These are phyloP conservation scores for Echeveria elegans DNA, from an alignment of 164 flowering plant genomes.

Conservation along the genomic window DNA sequence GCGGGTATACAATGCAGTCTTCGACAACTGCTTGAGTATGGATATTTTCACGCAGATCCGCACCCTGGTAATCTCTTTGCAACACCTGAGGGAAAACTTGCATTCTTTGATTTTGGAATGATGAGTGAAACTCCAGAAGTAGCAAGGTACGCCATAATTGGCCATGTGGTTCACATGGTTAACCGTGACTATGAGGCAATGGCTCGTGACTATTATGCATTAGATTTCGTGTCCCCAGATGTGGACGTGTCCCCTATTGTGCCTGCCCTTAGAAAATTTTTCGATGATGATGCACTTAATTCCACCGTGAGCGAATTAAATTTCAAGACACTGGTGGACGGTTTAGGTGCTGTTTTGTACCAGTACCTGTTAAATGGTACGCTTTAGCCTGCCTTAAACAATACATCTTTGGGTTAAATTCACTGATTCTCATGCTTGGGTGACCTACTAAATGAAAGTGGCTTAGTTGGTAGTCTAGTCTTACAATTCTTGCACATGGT, in stretches of 20 bases:
- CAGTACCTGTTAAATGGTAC: constrained; percentile 90
- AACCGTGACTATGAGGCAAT: constrained; percentile 98
- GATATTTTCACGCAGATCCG: constrained; percentile 98
- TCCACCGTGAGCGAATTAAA: constrained; percentile 89
- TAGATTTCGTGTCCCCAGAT: constrained; percentile 82
- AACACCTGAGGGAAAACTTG: constrained; percentile 94
- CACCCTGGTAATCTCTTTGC: constrained; percentile 99
- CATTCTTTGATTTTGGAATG: constrained; percentile 98
- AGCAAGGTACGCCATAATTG: constrained; percentile 90
- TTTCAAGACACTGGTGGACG: constrained; percentile 91
- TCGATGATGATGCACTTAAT: constrained; percentile 89
- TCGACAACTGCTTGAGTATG: constrained; percentile 90
- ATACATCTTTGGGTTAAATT: background rate
- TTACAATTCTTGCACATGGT: background rate
- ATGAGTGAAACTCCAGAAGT: constrained; percentile 99
- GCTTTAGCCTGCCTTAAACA: constrained; percentile 15
- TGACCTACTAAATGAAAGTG: background rate
- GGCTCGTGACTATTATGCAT: constrained; percentile 94
- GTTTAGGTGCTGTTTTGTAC: constrained; percentile 82
- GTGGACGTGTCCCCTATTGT: constrained; percentile 95
- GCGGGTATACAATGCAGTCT: constrained; percentile 96
- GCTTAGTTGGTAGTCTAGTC: background rate
- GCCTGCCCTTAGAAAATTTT: constrained; percentile 81
- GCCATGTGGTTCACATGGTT: constrained; percentile 98
- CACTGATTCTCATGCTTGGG: background rate